Evolutionary conservation across 2,329 filamentous ascomycete genomes (phyloP).

Genomic region (Fusarium sarcochroum): DNA sequence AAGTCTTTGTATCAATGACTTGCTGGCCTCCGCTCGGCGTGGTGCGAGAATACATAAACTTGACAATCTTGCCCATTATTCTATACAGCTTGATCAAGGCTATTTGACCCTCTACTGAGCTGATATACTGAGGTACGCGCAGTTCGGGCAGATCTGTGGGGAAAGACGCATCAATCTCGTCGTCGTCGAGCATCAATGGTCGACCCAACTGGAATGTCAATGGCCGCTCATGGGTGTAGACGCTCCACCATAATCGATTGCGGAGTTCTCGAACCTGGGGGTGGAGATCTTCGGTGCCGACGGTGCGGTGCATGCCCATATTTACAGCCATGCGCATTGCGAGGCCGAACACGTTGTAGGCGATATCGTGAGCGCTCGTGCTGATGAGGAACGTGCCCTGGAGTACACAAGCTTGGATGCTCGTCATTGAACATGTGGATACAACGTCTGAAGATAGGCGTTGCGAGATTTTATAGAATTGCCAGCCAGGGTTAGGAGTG

Average conservation of each 20-base stretch:
- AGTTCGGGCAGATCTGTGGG: constrained; percentile 1
- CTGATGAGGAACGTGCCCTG: constrained; percentile 10
- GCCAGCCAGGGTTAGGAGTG: constrained; percentile 7
- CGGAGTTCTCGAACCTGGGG: constrained; percentile 6
- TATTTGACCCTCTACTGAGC: constrained; percentile 2
- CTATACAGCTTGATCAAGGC: constrained; percentile 1
- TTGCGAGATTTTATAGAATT: neutral
- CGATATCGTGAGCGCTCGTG: constrained; percentile 2
- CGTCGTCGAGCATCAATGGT: constrained; percentile 4
- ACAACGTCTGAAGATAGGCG: constrained; percentile 2
- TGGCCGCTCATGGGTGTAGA: constrained; percentile 1
- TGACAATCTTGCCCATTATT: constrained; percentile 8
- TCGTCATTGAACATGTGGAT: constrained; percentile 10
- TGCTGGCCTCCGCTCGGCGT: neutral
- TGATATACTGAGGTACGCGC: neutral
- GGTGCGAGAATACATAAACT: neutral
- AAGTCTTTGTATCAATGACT: neutral
- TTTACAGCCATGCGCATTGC: constrained; percentile 3
- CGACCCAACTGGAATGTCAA: constrained; percentile 12
- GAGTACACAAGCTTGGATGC: neutral
- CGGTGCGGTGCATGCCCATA: constrained; percentile 9
- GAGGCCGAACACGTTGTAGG: constrained; percentile 5
- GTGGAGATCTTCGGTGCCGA: neutral
- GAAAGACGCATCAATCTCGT: constrained; percentile 8
- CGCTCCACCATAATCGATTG: constrained; percentile 11